Conservation (phyloP, 164 flowering plant species). For the Magnolia changhungtana region DNA sequence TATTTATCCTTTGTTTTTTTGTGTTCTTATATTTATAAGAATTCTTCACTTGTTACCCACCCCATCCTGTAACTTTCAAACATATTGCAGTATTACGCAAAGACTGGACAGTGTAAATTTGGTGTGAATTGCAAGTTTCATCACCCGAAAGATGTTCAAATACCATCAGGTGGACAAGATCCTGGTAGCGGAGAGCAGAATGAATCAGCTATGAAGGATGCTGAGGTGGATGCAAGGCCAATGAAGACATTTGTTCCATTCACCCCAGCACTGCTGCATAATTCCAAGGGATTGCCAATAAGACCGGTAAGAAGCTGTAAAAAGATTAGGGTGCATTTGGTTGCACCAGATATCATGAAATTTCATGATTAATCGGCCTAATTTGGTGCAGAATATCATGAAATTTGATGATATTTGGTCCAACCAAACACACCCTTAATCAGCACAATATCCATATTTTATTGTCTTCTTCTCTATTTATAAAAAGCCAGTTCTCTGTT, state of each 20-base stretch:
- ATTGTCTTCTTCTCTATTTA: no score
- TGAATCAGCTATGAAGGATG: slow-evolving; percentile 19
- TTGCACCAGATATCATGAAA: no score
- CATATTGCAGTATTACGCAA: slow-evolving; percentile 68
- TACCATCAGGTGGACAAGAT: slow-evolving; percentile 39
- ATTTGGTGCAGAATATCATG: no score
- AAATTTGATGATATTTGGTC: no score
- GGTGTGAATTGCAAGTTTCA: slow-evolving; percentile 80
- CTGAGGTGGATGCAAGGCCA: slow-evolving; percentile 19
- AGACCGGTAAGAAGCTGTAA: slow-evolving; percentile 55
- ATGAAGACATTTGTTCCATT: slow-evolving; percentile 29
- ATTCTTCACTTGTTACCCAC: neutral
- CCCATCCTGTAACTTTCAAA: neutral
- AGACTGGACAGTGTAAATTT: slow-evolving; percentile 89
- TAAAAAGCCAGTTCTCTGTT: no score
- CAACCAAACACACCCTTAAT: no score
- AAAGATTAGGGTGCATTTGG: neutral
- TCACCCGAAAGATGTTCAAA: slow-evolving; percentile 77
- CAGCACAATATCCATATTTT: no score
- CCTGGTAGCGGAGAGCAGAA: slow-evolving; percentile 28
- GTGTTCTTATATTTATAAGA: neutral
- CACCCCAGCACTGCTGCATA: slow-evolving; percentile 57
- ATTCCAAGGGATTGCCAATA: slow-evolving; percentile 88
- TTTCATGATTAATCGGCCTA: no score
- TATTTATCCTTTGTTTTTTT: neutral